A percentile compares a stretch with the other conserved stretches of the same genome.
Evolutionary conservation across 2,329 filamentous ascomycete genomes (phyloP).

Genomic region (Nemania bipapillata): DNA sequence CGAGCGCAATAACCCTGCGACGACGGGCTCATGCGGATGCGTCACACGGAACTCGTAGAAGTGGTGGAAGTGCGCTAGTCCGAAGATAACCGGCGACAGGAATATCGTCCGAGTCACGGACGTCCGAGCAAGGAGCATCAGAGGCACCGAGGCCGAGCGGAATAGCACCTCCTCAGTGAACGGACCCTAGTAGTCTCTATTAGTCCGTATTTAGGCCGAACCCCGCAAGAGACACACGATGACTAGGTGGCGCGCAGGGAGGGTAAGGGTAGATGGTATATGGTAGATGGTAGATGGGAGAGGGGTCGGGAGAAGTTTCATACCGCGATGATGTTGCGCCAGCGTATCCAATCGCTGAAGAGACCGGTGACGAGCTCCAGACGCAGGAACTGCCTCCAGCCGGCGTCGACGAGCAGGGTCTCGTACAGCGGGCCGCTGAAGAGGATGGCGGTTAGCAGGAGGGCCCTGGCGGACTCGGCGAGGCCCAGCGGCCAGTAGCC

Average conservation of each 20-base stretch:
- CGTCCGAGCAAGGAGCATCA: constrained; percentile 78
- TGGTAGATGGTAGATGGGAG: background rate
- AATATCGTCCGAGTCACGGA: constrained; percentile 73
- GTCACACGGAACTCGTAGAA: constrained; percentile 92
- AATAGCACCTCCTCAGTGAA: constrained; percentile 94
- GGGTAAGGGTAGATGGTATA: background rate
- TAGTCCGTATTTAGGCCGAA: background rate
- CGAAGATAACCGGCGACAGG: constrained; percentile 87
- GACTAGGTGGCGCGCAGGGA: background rate
- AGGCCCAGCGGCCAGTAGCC: constrained; percentile 83
- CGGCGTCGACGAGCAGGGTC: constrained; percentile 75
- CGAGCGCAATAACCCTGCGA: constrained; percentile 74
- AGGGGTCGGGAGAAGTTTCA: constrained; percentile 56
- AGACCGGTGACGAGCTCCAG: constrained; percentile 67
- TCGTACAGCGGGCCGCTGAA: constrained; percentile 90
- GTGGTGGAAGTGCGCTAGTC: constrained; percentile 92
- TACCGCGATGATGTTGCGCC: constrained; percentile 88
- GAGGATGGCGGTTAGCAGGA: constrained; percentile 79
- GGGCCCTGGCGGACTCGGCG: constrained; percentile 68
- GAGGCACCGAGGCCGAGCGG: constrained; percentile 83
- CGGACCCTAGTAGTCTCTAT: constrained; percentile 68
- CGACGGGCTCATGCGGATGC: constrained; percentile 74
- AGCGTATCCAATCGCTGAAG: constrained; percentile 79
- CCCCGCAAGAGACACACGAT: background rate
- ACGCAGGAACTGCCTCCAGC: constrained; percentile 72